Base-by-base conservation (phyloP, 2,329 filamentous ascomycete species). In the Mariannaea elegans region DNA sequence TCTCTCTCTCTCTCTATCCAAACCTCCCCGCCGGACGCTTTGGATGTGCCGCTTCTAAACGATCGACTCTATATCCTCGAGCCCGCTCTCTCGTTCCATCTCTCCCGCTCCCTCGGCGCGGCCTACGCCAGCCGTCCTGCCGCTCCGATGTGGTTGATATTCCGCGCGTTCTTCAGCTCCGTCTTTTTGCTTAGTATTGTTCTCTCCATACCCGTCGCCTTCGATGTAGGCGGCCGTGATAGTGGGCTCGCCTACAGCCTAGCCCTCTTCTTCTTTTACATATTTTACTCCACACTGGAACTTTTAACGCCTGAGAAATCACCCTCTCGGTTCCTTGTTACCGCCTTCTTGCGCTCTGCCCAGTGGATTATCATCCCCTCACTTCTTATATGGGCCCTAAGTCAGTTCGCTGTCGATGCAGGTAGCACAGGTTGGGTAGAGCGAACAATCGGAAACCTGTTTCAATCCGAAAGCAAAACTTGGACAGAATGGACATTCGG, bases 151-250 rank as follows among this genome's bases (percentile, higher is more conserved):
- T 93, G 90, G 84, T 86, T 83, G 90, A 84, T 94, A 78, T 87
- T 94, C 78, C 89, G 90, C 75, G 85, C 90, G 76, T 75, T 94
- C 70, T 92, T 92, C 73, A 92, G 92, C 79, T 84, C 90, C 74
- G 79, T 92, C 78, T 98, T 97, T 80, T 88, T 98, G 71, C 85
- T 94, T 78, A 91, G 91, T 79, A 93, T 97, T 77, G 89, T 98
- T 74, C 91, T 98, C 75, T 97, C 93, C 63, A 95, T 99, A 75
- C 95, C 95, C 63, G 89, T 99, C 75, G 92, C 94, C 72, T 98
- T 98, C 81, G 95, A 99, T 86, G 94, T 98, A 72, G 95, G 95
- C 75, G 95, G 95, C 63, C 90, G 93, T 72, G 94, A 95, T 71
- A 97, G 93, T 73, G 95, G 95, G 60, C 84, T 99, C 73, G 94